These are phyloP conservation scores for Mikania micrantha DNA, from an alignment of 129 eudicot species.

Conservation along the genomic window DNA sequence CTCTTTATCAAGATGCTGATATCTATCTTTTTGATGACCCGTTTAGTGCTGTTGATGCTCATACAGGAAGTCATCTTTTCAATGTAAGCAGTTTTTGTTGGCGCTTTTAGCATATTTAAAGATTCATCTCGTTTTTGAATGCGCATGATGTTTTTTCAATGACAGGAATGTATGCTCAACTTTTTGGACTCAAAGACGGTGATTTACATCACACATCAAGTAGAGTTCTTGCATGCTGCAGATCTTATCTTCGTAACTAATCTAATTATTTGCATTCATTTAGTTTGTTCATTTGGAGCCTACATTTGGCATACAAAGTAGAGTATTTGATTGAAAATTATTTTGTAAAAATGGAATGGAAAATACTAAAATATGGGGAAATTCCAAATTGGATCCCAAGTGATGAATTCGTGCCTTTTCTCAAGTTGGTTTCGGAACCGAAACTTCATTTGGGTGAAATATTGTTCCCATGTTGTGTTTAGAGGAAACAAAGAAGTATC, in stretches of 20 bases:
- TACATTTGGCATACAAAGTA: not conserved
- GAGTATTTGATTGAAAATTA: not conserved
- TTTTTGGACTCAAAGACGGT: constrained; percentile 26
- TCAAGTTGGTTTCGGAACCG: not conserved
- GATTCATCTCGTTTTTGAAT: not conserved
- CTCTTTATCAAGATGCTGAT: too few relatives aligned
- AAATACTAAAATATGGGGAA: too few relatives aligned
- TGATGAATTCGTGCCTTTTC: not conserved
- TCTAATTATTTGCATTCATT: not conserved
- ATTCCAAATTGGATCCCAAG: too few relatives aligned
- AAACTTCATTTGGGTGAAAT: not conserved
- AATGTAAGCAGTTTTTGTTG: constrained; percentile 23
- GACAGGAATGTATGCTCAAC: constrained; percentile 28
- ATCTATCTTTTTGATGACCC: too few relatives aligned
- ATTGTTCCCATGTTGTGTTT: too few relatives aligned
- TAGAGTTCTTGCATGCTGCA: constrained; percentile 33
- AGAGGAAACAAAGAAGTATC: too few relatives aligned
- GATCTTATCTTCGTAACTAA: constrained; percentile 31
- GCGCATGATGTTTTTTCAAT: not conserved
- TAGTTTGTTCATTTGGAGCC: not conserved
- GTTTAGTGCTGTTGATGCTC: too few relatives aligned
- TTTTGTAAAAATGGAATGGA: too few relatives aligned
- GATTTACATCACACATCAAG: constrained; percentile 37
- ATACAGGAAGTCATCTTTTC: constrained; percentile 42
- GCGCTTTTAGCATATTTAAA: not conserved